These are phyloP conservation scores for Paramecium primaurelia DNA, from an alignment of 73 alveolate species.

Conservation along the genomic window DNA sequence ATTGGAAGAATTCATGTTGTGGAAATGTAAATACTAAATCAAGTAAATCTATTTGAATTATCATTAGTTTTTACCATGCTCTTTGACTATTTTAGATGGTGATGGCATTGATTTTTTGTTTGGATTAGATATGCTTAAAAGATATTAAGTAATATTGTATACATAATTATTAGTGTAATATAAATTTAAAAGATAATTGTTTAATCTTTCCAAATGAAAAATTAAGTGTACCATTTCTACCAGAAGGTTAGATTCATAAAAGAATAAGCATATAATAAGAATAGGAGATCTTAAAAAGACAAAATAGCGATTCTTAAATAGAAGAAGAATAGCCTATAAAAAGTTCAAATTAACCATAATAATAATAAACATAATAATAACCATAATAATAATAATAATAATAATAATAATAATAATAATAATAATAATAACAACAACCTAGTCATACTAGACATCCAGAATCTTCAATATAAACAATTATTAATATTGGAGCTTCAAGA, in stretches of 20 bases:
- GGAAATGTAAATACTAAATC: slow-evolving; percentile 78
- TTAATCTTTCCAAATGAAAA: slow-evolving; percentile 85
- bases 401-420: not conserved
- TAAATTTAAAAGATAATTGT: slow-evolving; percentile 77
- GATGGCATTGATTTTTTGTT: slow-evolving; percentile 85
- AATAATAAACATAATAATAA: slow-evolving; percentile 18
- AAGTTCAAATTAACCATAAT: not conserved
- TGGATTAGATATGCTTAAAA: slow-evolving; percentile 91
- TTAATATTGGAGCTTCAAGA: slow-evolving; percentile 63
- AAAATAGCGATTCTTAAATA: not conserved
- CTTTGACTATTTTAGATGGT: slow-evolving; percentile 86
- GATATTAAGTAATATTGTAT: slow-evolving; percentile 41
- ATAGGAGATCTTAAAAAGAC: slow-evolving; percentile 60
- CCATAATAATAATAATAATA: not conserved
- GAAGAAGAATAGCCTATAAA: not conserved
- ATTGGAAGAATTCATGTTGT: slow-evolving; percentile 93
- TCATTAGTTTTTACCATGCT: slow-evolving; percentile 65
- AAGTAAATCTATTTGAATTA: not conserved
- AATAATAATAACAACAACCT: not conserved
- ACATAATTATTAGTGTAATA: slow-evolving; percentile 72
- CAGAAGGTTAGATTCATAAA: slow-evolving; percentile 82
- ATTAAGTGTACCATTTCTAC: slow-evolving; percentile 79
- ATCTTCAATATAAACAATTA: slow-evolving; percentile 52
- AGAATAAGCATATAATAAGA: slow-evolving; percentile 67
- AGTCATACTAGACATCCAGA: slow-evolving; percentile 55